A percentile compares a stretch with the other conserved stretches of the same genome.
Evolutionary conservation across 345 rosid genomes (phyloP).

Genomic region (Gossypium rotundifolium): DNA sequence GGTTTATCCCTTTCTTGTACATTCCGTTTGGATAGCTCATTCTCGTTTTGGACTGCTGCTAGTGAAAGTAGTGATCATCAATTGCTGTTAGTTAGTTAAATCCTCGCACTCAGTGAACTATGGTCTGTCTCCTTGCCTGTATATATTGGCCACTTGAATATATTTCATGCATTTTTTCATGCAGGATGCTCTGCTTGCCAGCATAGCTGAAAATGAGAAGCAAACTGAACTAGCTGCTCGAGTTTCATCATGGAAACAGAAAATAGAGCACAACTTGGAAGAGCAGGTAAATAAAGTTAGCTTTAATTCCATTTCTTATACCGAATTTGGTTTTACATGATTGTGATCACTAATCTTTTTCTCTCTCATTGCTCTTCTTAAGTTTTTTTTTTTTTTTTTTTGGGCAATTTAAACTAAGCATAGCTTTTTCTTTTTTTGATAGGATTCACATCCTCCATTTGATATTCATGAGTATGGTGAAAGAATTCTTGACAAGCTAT

Average conservation of each 20-base stretch:
- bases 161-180: background rate
- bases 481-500: slow-evolving; percentile 55
- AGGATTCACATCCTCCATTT: slow-evolving; percentile 86
- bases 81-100: background rate
- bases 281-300: slow-evolving; percentile 56
- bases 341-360: slow-evolving; percentile 6
- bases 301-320: background rate
- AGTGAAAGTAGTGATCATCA: background rate
- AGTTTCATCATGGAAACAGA: slow-evolving; percentile 90
- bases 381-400: background rate
- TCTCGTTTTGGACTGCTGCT: background rate
- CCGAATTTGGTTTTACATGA: background rate
- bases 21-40: background rate
- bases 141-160: background rate
- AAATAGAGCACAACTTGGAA: slow-evolving; percentile 82
- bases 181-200: slow-evolving; percentile 93
- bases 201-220: slow-evolving; percentile 85
- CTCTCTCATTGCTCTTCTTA: background rate
- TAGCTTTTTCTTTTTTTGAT: slow-evolving; percentile 14
- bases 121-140: background rate
- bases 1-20: background rate
- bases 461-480: slow-evolving; percentile 87
- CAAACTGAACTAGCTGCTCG: slow-evolving; percentile 92
- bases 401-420: background rate
- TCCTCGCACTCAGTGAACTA: background rate